Percentiles rank a stretch among this genome's conserved stretches.
Conservation (phyloP, 768 basidiomycete species). For the Cyathus striatus region DNA sequence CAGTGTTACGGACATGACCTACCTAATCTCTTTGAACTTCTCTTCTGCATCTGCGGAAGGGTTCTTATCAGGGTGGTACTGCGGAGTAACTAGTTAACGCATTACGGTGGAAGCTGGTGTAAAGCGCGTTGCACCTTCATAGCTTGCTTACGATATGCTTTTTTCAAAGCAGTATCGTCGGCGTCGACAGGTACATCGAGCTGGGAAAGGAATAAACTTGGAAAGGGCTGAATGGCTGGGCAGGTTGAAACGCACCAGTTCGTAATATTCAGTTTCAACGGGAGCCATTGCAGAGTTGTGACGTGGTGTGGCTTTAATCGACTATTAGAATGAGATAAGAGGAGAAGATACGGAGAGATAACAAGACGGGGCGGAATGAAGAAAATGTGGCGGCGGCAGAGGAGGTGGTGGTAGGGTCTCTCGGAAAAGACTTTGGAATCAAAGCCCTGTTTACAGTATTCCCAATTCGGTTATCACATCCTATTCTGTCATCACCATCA, state of each 20-base stretch:
- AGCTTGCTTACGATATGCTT: slow-evolving; percentile 90
- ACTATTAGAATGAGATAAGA: not conserved
- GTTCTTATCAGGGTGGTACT: slow-evolving; percentile 98
- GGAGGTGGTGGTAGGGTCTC: not conserved
- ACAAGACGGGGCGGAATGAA: not conserved
- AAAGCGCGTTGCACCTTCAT: slow-evolving; percentile 63
- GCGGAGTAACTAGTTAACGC: slow-evolving; percentile 1
- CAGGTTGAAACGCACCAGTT: slow-evolving; percentile 51
- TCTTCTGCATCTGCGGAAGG: slow-evolving; percentile 88
- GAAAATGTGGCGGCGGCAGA: not conserved
- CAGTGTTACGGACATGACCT: slow-evolving; percentile 12
- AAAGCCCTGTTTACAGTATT: no score
- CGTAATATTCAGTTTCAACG: slow-evolving; percentile 89
- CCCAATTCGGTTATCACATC: no score
- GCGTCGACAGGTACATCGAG: slow-evolving; percentile 69
- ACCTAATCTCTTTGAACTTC: slow-evolving; percentile 97
- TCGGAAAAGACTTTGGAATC: no score
- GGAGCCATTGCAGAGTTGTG: slow-evolving; percentile 55
- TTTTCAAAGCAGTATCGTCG: slow-evolving; percentile 82
- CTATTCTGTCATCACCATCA: no score
- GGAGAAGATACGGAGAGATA: not conserved
- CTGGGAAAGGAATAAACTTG: slow-evolving; percentile 27
- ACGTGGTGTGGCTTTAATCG: not conserved
- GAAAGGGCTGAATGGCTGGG: not conserved
- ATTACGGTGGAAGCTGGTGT: not conserved